A percentile compares a stretch with the other conserved stretches of the same genome.
These are phyloP conservation scores for Peronospora belbahrii DNA, from an alignment of 352 stramenopile species.

Conservation along the genomic window DNA sequence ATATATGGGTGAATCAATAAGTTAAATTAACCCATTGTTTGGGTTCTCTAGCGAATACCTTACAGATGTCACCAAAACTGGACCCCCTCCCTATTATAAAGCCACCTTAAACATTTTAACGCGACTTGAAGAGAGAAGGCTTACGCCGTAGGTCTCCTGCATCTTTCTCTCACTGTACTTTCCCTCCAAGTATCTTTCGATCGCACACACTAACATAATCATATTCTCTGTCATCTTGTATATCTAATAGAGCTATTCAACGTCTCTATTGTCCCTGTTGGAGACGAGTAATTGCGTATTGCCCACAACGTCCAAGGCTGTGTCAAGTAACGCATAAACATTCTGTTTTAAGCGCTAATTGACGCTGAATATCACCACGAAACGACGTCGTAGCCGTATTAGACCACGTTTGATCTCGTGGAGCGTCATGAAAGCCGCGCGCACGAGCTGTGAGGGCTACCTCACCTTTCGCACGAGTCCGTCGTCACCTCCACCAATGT, in stretches of 20 bases:
- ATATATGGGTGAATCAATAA: too few relatives aligned
- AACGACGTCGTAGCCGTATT: constrained; percentile 12
- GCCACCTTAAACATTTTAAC: not conserved
- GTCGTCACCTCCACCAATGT: constrained; percentile 79
- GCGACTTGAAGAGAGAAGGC: constrained; percentile 25
- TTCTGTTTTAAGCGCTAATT: constrained; percentile 2
- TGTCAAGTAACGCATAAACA: constrained; percentile 5
- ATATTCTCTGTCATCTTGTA: constrained; percentile 5
- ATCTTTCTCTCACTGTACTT: constrained; percentile 12
- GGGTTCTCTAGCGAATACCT: not conserved
- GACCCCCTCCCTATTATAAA: too few relatives aligned
- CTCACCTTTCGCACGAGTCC: constrained; percentile 81
- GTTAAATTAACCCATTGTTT: not conserved
- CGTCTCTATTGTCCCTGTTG: not conserved
- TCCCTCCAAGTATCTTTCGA: not conserved
- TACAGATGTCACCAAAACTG: not conserved
- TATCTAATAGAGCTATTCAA: constrained; percentile 6
- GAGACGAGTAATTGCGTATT: constrained; percentile 5
- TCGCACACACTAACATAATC: not conserved
- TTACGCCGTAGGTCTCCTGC: constrained; percentile 3
- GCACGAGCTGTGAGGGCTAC: constrained; percentile 79
- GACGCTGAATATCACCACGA: constrained; percentile 16
- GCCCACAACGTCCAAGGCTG: not conserved
- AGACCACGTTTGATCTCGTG: constrained; percentile 26
- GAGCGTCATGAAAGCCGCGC: constrained; percentile 71